Evolutionary conservation across 176 grass and related monocot species (phyloP).

Genomic region (Aegilops bicornis): DNA sequence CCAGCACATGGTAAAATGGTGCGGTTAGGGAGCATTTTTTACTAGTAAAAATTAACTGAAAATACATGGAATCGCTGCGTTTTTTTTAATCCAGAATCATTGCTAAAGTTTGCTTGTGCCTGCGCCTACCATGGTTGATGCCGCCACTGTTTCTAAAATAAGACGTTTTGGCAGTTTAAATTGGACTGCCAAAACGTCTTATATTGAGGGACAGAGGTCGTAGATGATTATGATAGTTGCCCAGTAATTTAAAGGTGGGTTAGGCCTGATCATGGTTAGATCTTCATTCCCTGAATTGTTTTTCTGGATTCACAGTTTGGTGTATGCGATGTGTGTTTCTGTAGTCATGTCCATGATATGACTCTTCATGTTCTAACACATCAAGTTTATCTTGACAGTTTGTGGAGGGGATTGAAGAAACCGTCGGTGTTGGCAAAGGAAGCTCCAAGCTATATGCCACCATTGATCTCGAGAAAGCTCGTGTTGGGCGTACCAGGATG

Average conservation of each 20-base stretch:
- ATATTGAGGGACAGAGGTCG: too few relatives aligned
- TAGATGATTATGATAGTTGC: background rate
- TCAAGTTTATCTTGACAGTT: slow-evolving; percentile 17
- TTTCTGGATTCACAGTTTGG: background rate
- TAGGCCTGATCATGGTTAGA: background rate
- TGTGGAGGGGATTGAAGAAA: slow-evolving; percentile 61
- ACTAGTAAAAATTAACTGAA: background rate
- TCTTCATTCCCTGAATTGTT: background rate
- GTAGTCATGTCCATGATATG: background rate
- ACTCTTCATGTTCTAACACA: slow-evolving; percentile 15
- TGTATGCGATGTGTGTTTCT: background rate
- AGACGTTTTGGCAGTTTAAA: too few relatives aligned
- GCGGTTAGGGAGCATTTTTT: background rate
- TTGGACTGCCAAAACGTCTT: too few relatives aligned
- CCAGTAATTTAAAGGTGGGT: background rate
- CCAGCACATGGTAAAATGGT: background rate
- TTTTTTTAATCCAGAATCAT: background rate
- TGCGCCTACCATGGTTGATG: background rate
- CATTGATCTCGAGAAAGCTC: slow-evolving; percentile 69
- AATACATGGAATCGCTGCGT: background rate
- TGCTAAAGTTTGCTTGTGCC: background rate
- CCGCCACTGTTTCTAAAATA: too few relatives aligned
- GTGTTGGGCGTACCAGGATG: slow-evolving; percentile 53
- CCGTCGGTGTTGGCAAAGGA: slow-evolving; percentile 56
- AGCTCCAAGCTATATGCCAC: slow-evolving; percentile 54